Evolutionary conservation across 768 basidiomycete genomes (phyloP), one percentile per base, ranked within the genome.

Genomic region (Leccinum boreale): DNA sequence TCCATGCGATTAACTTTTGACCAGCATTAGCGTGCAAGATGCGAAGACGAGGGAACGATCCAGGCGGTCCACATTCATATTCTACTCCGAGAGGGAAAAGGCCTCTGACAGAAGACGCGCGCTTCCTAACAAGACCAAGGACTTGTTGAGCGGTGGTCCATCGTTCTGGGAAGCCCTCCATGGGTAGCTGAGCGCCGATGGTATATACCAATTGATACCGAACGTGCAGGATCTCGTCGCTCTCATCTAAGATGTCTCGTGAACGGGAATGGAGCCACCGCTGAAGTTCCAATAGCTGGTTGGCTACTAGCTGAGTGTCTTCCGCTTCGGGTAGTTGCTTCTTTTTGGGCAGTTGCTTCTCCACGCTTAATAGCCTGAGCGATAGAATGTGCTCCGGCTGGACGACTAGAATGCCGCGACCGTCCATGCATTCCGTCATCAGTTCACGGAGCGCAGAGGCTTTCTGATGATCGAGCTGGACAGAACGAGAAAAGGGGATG

Each of bases 131-230:
- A 11, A 49, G 28, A 19, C 48, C 7, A 10, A 49, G 28, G n/a
- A 49, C 28, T 29, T 49, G 48, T 29, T 49, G 17, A n/a, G 11
- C 3, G 6, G 28, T 49, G 28, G 48, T 49, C 28, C 48, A 28
- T 9, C 28, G 48, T 49, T 47, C n/a, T n/a, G 48, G 48, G 28
- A 3, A 49, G 28, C 28, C 48, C 6, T 49, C 48, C n/a, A 29
- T 49, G 8, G n/a, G 29, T 8, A n/a, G n/a, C 26, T 49, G 48
- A 29, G 26, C 42, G 45, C 78, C 79, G 28, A 75, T 66, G 0
- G 81, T 78, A 53, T 82, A 83, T 4, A 83, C 68, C 11, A 83
- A 64, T 57, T 82, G 80, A 61, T 82, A 81, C 0, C 74, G 70
- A 44, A 77, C 74, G 52, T 77, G 74, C 5, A 83, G 70, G 26